Conservation (phyloP, 768 basidiomycete genomes). For the Suillus ampliporus region DNA sequence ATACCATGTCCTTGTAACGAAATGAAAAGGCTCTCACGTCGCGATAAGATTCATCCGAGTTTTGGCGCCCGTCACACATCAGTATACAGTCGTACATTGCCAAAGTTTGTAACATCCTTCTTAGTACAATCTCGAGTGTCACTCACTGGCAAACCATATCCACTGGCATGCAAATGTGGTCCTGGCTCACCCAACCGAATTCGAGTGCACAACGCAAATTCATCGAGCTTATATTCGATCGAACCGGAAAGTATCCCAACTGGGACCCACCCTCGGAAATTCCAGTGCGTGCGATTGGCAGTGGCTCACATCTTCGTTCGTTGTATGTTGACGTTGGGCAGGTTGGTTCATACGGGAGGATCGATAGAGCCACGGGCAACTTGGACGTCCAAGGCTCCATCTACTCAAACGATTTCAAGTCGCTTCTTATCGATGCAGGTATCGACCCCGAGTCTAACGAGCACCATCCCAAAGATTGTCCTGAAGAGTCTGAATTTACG, state of each 20-base stretch:
- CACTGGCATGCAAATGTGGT: background rate
- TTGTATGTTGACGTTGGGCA: background rate
- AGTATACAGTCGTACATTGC: background rate
- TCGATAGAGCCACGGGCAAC: background rate
- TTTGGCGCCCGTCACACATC: constrained; percentile 1
- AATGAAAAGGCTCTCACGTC: background rate
- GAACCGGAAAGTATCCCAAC: background rate
- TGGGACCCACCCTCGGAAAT: constrained; percentile 8
- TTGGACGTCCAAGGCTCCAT: background rate
- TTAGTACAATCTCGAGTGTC: background rate
- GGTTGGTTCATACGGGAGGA: constrained; percentile 3
- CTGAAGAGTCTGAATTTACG: constrained; percentile 1
- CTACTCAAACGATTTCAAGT: background rate
- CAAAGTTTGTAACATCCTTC: background rate
- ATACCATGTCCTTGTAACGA: background rate
- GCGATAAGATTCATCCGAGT: background rate
- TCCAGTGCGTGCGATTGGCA: background rate
- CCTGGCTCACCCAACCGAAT: background rate
- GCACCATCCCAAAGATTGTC: background rate
- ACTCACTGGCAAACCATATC: background rate
- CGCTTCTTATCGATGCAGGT: background rate
- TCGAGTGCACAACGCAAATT: constrained; percentile 5
- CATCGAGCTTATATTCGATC: background rate
- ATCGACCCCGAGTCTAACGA: background rate
- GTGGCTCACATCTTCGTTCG: background rate